Conservation (phyloP, 2,329 filamentous ascomycete genomes). For the Aureobasidium sp. region DNA sequence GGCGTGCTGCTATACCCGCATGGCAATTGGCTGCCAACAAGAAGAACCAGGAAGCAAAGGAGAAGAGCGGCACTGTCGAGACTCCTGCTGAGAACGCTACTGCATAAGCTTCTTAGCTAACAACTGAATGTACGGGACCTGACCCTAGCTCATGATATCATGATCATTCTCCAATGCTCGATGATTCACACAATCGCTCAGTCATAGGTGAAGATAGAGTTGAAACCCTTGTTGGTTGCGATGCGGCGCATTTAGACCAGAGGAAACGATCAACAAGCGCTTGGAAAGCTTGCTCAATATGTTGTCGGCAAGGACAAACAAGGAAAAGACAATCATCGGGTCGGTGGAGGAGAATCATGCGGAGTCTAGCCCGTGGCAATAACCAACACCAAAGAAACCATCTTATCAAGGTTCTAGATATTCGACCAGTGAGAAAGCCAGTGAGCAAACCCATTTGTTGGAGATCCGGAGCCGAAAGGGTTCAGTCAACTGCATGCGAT, state of each 20-base stretch:
- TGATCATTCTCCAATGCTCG: too few species aligned
- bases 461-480: not conserved
- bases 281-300: not conserved
- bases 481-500: not conserved
- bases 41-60: slow-evolving; percentile 31
- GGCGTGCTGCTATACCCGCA: slow-evolving; percentile 35
- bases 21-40: slow-evolving; percentile 46
- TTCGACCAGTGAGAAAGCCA: not conserved
- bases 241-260: too few species aligned
- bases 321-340: not conserved
- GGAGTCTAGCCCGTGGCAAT: not conserved
- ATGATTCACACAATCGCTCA: too few species aligned
- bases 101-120: not conserved
- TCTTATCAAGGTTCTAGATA: not conserved
- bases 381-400: too few species aligned
- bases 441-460: not conserved
- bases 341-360: not conserved
- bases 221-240: too few species aligned
- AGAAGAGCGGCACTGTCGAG: slow-evolving; percentile 10
- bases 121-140: too few species aligned
- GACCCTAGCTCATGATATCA: too few species aligned
- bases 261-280: too few species aligned
- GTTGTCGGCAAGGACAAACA: not conserved
- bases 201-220: too few species aligned
- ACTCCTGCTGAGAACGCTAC: slow-evolving; percentile 2